Conservation (phyloP, 192 early-diverging fungal genomes). For the Coemansia sp. region DNA sequence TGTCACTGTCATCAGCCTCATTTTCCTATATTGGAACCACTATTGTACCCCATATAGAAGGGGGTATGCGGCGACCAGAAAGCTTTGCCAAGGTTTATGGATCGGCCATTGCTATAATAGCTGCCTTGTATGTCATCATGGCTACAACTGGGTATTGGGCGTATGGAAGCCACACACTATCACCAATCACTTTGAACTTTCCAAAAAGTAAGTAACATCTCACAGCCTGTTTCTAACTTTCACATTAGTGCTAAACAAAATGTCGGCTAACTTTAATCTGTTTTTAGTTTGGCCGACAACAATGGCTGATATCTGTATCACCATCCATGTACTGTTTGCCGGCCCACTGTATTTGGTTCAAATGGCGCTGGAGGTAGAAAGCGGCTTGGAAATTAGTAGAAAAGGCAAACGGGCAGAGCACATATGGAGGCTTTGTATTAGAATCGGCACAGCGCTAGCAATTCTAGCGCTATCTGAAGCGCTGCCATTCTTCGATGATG, state of each 20-base stretch:
- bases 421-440: constrained; percentile 51
- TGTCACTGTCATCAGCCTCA: constrained; percentile 62
- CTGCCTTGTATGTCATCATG: constrained; percentile 64
- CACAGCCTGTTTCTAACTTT: neutral
- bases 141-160: constrained; percentile 67
- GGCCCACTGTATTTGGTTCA: constrained; percentile 70
- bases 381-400: constrained; percentile 52
- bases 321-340: constrained; percentile 71
- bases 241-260: neutral
- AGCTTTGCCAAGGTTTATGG: constrained; percentile 61
- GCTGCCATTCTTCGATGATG: constrained; percentile 72
- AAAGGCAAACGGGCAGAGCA: constrained; percentile 54
- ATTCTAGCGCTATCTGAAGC: constrained; percentile 60
- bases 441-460: constrained; percentile 54
- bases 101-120: constrained; percentile 56
- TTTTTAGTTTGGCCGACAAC: constrained; percentile 56
- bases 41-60: constrained; percentile 74
- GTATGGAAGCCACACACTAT: constrained; percentile 61
- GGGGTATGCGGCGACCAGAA: constrained; percentile 65
- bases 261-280: neutral
- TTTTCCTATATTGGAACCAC: constrained; percentile 73
- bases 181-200: constrained; percentile 66
- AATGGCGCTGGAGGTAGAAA: constrained; percentile 58
- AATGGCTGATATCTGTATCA: constrained; percentile 67
- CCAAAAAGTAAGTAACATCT: constrained; percentile 50